These are phyloP conservation scores for Sorghum bicolor DNA, from an alignment of 176 grass and related monocot genomes.

Conservation along the genomic window Sorghum_bicolor_NCBIv3 NC_012878.2:53447001-53447500, in stretches of 20 bases:
- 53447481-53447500: not conserved
- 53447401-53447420: not conserved
- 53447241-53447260: not conserved
- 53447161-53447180: not conserved
- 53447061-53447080: not conserved
- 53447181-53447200: not conserved
- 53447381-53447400: not conserved
- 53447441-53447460: slow-evolving; percentile 1
- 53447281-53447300: not conserved
- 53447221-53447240: not conserved
- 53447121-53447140: not conserved
- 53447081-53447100: not conserved
- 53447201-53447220: not conserved
- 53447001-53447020: not conserved
- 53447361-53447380: not conserved
- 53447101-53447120: not conserved
- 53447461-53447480: not conserved
- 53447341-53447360: slow-evolving; percentile 8
- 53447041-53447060: not conserved
- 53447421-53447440: not conserved
- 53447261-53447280: not conserved
- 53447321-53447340: not conserved
- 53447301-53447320: not conserved
- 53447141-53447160: not conserved
- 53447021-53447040: not conserved